Percentiles rank a stretch among this genome's conserved stretches.
Evolutionary conservation across 352 stramenopile species (phyloP).

Genomic region (Pythium monospermum): DNA sequence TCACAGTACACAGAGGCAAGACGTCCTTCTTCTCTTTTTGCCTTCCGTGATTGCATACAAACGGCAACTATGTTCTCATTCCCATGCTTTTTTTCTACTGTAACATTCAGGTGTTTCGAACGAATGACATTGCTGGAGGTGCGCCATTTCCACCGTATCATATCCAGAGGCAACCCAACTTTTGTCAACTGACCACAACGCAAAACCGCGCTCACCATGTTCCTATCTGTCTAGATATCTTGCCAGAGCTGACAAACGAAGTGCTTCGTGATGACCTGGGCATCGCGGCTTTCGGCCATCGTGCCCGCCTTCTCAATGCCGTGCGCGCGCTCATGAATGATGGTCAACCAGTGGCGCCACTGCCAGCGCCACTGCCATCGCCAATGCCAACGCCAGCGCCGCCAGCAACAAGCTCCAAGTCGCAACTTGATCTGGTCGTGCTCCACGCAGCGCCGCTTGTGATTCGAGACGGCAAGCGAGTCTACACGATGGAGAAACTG

Average conservation of each 20-base stretch:
- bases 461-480: slow-evolving; percentile 57
- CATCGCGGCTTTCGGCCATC: slow-evolving; percentile 58
- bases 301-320: slow-evolving; percentile 46
- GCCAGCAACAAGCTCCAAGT: slow-evolving; percentile 31
- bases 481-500: slow-evolving; percentile 81
- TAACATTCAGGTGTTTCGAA: slow-evolving; percentile 12
- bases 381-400: slow-evolving; percentile 1
- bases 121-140: slow-evolving; percentile 26
- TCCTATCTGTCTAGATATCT: slow-evolving; percentile 29
- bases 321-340: slow-evolving; percentile 37
- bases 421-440: slow-evolving; percentile 63
- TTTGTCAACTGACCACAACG: background rate
- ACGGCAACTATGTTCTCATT: background rate
- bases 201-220: background rate
- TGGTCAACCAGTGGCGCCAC: background rate
- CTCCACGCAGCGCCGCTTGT: slow-evolving; percentile 76
- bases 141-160: no score
- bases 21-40: background rate
- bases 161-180: background rate
- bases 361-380: background rate
- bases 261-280: slow-evolving; percentile 56
- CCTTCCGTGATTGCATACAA: background rate
- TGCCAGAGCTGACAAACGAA: slow-evolving; percentile 56
- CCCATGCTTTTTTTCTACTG: background rate
- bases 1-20: slow-evolving; percentile 18